Conservation (phyloP, 2,329 filamentous ascomycete genomes). For the Calonectria ilicicola region DNA sequence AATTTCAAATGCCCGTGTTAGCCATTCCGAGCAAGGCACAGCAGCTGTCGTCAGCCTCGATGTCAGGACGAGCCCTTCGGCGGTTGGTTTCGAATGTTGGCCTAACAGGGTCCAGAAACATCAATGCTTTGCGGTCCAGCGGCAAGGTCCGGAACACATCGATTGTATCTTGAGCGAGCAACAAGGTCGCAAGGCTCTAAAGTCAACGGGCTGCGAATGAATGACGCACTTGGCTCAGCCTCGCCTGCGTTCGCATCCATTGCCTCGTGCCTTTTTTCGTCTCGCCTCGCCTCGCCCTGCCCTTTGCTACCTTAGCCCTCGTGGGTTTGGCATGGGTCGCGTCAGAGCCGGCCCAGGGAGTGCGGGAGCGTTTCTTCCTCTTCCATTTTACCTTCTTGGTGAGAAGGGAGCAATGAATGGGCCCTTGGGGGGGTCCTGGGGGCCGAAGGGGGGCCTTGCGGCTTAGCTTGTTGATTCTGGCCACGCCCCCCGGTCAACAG, state of each 20-base stretch:
- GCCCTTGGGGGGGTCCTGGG: neutral
- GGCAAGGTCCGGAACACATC: slow-evolving; percentile 32
- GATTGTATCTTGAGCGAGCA: slow-evolving; percentile 34
- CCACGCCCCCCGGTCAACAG: slow-evolving; percentile 11
- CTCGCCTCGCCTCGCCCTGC: slow-evolving; percentile 31
- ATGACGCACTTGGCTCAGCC: slow-evolving; percentile 34
- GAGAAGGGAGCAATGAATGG: slow-evolving; percentile 4
- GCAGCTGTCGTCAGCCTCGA: slow-evolving; percentile 12
- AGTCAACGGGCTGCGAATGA: slow-evolving; percentile 15
- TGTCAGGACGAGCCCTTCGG: slow-evolving; percentile 1
- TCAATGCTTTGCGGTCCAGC: slow-evolving; percentile 32
- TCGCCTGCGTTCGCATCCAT: slow-evolving; percentile 31
- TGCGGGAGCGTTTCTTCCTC: slow-evolving; percentile 10
- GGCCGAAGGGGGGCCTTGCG: slow-evolving; percentile 8
- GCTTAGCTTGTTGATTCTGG: slow-evolving; percentile 24
- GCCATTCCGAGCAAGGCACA: neutral
- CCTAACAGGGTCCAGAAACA: slow-evolving; percentile 26
- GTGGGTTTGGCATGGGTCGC: slow-evolving; percentile 39
- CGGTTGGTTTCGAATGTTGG: slow-evolving; percentile 13
- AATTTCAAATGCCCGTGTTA: neutral
- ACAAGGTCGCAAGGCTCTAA: slow-evolving; percentile 38
- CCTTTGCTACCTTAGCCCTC: slow-evolving; percentile 28
- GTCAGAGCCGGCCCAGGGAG: slow-evolving; percentile 22
- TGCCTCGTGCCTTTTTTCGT: slow-evolving; percentile 28
- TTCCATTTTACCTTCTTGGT: slow-evolving; percentile 11